Conservation (phyloP, 139 green algal species). For the Chlamydomonas sphaeroides region DNA sequence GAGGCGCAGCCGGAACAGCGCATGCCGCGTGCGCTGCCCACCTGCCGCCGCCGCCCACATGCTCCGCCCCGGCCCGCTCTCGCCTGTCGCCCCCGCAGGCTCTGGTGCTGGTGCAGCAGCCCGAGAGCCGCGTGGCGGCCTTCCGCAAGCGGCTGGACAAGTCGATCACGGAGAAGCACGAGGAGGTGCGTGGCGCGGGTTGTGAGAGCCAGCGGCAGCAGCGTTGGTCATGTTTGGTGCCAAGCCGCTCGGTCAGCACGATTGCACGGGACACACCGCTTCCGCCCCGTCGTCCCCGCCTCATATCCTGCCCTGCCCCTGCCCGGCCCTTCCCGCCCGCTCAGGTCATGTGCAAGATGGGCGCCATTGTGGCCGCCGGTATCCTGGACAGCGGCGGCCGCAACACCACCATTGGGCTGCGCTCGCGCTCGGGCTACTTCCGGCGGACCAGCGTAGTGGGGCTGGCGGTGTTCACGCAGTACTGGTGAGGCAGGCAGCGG, state of each 20-base stretch:
- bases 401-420: constrained; percentile 90
- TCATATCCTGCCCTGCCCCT: background rate
- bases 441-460: constrained; percentile 89
- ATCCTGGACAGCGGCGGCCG: constrained; percentile 94
- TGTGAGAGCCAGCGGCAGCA: too few species aligned
- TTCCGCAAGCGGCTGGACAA: constrained; percentile 87
- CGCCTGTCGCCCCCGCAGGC: background rate
- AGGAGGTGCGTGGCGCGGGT: constrained; percentile 72
- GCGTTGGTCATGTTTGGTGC: too few species aligned
- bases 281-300: background rate
- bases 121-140: constrained; percentile 71
- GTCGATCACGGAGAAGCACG: constrained; percentile 90
- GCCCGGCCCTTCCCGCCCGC: too few species aligned
- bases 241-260: too few species aligned
- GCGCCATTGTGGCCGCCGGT: constrained; percentile 93
- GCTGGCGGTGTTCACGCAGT: constrained; percentile 95
- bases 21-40: too few species aligned
- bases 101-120: constrained; percentile 64
- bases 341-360: constrained; percentile 89
- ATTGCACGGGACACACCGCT: too few species aligned
- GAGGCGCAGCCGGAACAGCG: too few species aligned
- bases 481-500: constrained; percentile 76
- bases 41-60: too few species aligned
- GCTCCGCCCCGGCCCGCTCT: background rate
- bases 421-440: constrained; percentile 78